Evolutionary conservation across 495 filamentous ascomycete genomes (phyloP).

Genomic region (Neurospora pannonica): DNA sequence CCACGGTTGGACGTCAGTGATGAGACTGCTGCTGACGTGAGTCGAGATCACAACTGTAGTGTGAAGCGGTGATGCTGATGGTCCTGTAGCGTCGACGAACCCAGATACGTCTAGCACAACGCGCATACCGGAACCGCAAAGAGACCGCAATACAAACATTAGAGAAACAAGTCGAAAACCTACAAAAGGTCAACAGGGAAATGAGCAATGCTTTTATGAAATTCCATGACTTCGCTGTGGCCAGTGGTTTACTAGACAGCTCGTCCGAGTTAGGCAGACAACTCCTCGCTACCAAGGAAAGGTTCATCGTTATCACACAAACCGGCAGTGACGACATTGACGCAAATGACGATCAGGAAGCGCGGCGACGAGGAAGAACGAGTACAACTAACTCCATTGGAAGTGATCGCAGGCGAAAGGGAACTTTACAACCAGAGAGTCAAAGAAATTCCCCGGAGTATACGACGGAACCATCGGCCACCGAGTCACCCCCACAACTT

Average conservation of each 20-base stretch:
- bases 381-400: neutral
- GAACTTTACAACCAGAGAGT: neutral
- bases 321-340: slow-evolving; percentile 4
- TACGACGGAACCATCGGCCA: neutral
- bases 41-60: slow-evolving; percentile 10
- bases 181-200: slow-evolving; percentile 58
- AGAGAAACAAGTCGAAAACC: slow-evolving; percentile 53
- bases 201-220: slow-evolving; percentile 65
- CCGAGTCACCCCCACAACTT: neutral
- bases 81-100: slow-evolving; percentile 60
- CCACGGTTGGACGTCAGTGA: slow-evolving; percentile 63
- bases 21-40: slow-evolving; percentile 48
- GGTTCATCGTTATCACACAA: slow-evolving; percentile 35
- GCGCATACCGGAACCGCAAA: slow-evolving; percentile 76
- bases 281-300: slow-evolving; percentile 34
- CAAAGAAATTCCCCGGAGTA: neutral
- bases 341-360: neutral
- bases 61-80: slow-evolving; percentile 10
- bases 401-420: neutral
- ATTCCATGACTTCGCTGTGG: slow-evolving; percentile 52
- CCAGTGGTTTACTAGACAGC: slow-evolving; percentile 40
- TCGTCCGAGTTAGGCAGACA: slow-evolving; percentile 42
- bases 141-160: slow-evolving; percentile 71
- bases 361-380: neutral
- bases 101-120: slow-evolving; percentile 80